Conservation (phyloP, 2,329 filamentous ascomycete genomes). For the Alternaria ethzedia region DNA sequence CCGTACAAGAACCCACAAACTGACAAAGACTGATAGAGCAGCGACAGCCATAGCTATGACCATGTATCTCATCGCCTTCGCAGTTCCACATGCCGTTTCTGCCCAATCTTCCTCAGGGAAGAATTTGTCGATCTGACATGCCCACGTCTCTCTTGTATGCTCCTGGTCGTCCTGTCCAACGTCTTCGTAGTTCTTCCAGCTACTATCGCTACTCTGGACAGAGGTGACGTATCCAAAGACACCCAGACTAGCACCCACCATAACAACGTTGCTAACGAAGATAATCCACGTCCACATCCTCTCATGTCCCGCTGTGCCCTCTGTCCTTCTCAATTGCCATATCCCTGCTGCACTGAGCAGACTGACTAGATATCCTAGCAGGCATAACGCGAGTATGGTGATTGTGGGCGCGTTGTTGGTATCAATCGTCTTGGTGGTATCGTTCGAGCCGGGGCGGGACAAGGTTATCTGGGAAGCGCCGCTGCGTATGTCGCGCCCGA, state of each 20-base stretch:
- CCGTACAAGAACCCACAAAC: slow-evolving; percentile 27
- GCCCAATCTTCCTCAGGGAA: slow-evolving; percentile 31
- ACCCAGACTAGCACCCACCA: slow-evolving; percentile 23
- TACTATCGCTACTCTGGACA: slow-evolving; percentile 19
- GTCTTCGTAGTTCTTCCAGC: slow-evolving; percentile 28
- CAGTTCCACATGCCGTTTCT: slow-evolving; percentile 28
- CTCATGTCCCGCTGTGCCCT: slow-evolving; percentile 30
- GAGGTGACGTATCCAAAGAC: slow-evolving; percentile 30
- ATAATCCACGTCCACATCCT: slow-evolving; percentile 35
- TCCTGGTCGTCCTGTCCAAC: slow-evolving; percentile 13
- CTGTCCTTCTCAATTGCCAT: slow-evolving; percentile 38
- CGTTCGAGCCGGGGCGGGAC: slow-evolving; percentile 11
- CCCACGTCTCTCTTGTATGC: slow-evolving; percentile 37
- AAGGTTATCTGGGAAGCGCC: slow-evolving; percentile 19
- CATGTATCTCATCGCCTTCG: slow-evolving; percentile 32
- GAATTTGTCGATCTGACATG: slow-evolving; percentile 31
- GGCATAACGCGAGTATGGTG: slow-evolving; percentile 25
- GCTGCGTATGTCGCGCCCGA: slow-evolving; percentile 15
- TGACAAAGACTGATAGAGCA: slow-evolving; percentile 22
- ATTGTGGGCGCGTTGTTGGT: slow-evolving; percentile 19
- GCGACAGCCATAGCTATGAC: slow-evolving; percentile 32
- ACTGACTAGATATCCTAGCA: slow-evolving; percentile 24
- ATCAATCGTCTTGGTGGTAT: slow-evolving; percentile 19
- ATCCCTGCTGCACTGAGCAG: slow-evolving; percentile 29
- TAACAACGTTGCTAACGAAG: slow-evolving; percentile 21